Percentiles rank a stretch among this genome's conserved stretches.
Conservation (phyloP, 768 basidiomycete genomes). For the Myochromella boudieri region DNA sequence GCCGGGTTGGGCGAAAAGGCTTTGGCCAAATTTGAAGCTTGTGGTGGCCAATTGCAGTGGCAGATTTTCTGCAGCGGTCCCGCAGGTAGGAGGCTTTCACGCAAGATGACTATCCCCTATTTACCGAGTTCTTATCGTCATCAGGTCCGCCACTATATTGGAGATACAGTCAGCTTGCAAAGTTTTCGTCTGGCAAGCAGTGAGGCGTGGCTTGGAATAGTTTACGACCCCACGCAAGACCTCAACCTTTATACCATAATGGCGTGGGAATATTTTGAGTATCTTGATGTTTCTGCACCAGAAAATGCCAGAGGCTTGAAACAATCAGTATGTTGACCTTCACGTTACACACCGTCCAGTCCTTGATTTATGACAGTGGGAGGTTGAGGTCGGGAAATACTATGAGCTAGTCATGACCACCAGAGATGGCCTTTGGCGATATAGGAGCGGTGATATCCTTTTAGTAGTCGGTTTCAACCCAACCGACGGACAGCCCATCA, state of each 20-base stretch:
- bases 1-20: slow-evolving; percentile 6
- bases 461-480: slow-evolving; percentile 6
- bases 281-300: slow-evolving; percentile 6
- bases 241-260: slow-evolving; percentile 5
- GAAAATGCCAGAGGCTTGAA: not conserved
- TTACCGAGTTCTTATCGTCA: too few relatives aligned
- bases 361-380: slow-evolving; percentile 4
- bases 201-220: slow-evolving; percentile 5
- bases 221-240: slow-evolving; percentile 4
- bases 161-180: slow-evolving; percentile 1
- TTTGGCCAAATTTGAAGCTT: slow-evolving; percentile 8
- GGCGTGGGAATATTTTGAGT: slow-evolving; percentile 8
- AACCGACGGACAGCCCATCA: slow-evolving; percentile 8
- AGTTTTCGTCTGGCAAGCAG: slow-evolving; percentile 1
- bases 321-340: not conserved
- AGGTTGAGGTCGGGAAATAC: slow-evolving; percentile 2
- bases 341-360: too few relatives aligned
- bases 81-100: slow-evolving; percentile 1
- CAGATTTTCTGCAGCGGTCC: slow-evolving; percentile 3
- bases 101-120: too few relatives aligned
- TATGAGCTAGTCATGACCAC: slow-evolving; percentile 13
- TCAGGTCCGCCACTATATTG: slow-evolving; percentile 8
- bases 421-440: slow-evolving; percentile 12
- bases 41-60: slow-evolving; percentile 9
- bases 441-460: slow-evolving; percentile 9